Base-by-base conservation (phyloP, 2,329 filamentous ascomycete genomes). In the Pleomassaria siparia region DNA sequence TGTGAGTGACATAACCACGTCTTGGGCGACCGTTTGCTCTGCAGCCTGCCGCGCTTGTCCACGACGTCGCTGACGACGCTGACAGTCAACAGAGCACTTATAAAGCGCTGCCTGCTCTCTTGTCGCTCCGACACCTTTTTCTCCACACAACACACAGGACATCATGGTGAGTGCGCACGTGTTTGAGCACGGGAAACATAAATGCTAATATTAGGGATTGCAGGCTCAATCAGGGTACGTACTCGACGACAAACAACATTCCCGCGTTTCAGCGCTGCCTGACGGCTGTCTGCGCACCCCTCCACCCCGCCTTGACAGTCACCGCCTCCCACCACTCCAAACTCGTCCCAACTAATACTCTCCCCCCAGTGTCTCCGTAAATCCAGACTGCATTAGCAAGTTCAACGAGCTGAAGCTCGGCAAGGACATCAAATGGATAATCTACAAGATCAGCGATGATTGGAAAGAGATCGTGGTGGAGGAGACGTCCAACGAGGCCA, bases 401-500 rank as follows among this genome's bases (percentile, higher is more conserved):
- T 92, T 86, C 82, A 90, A 91, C 74, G 86, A 91, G 62, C 82
- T 92, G 59, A 92, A 92, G 83, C 84, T 91, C 62, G 80, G 76
- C 75, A 91, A 91, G 78, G 80, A 84, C 78, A 67, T 71, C 63
- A 91, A 90, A 77, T 95, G 83, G 81, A 87, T 94, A 77, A 84
- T 94, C 80, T 92, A 83, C 85, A 90, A 91, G 81, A 84, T 94
- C 71, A 86, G 85, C 58, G 87, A 91, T 74, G 82, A 91, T 79
- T 84, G 85, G 81, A 89, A 86, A 76, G 75, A 89, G 76, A 90
- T 94, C 70, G 85, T 88, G 50, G 83, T 94, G 63, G 88, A 92
- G 74, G 84, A 89, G 71, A 80, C 83, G 45, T 87, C 84, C 49
- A 76, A 75, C 53, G 79, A 85, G 62, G 75, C 75, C 59, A 83